Percentiles rank a stretch among this genome's conserved stretches.
Evolutionary conservation across 768 basidiomycete species (phyloP).

Genomic region (Suillus hirtellus): DNA sequence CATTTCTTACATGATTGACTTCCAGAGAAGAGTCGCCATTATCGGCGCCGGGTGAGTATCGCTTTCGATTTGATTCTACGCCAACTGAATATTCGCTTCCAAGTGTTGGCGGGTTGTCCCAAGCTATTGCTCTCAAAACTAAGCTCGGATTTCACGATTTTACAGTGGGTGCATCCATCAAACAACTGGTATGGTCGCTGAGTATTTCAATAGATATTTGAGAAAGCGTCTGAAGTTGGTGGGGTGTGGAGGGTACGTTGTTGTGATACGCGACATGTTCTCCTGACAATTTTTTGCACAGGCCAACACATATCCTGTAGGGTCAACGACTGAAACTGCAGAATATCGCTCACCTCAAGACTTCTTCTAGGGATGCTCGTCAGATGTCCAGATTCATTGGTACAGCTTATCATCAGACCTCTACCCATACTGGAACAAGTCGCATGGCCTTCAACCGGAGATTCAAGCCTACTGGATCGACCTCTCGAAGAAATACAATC

Average conservation of each 20-base stretch:
- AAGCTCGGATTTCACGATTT: slow-evolving; percentile 41
- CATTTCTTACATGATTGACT: slow-evolving; percentile 1
- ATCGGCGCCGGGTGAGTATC: slow-evolving; percentile 24
- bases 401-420: slow-evolving; percentile 52
- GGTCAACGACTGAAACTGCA: not conserved
- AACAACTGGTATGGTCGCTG: not conserved
- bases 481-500: slow-evolving; percentile 42
- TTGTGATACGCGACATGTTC: not conserved
- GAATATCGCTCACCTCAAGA: not conserved
- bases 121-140: slow-evolving; percentile 43
- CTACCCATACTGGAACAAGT: slow-evolving; percentile 44
- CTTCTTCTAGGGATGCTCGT: slow-evolving; percentile 41
- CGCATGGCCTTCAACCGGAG: slow-evolving; percentile 42
- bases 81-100: not conserved
- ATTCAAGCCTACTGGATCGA: slow-evolving; percentile 45
- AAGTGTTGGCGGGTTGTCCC: slow-evolving; percentile 44
- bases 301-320: slow-evolving; percentile 31
- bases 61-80: not conserved
- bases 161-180: slow-evolving; percentile 30
- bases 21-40: slow-evolving; percentile 20
- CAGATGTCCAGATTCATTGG: slow-evolving; percentile 43
- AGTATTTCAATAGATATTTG: slow-evolving; percentile 40
- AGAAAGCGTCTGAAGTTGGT: slow-evolving; percentile 45
- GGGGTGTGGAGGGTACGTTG: slow-evolving; percentile 53
- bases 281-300: slow-evolving; percentile 12